Conservation (phyloP, 441 rosid species). For the Populus hybrid region DNA sequence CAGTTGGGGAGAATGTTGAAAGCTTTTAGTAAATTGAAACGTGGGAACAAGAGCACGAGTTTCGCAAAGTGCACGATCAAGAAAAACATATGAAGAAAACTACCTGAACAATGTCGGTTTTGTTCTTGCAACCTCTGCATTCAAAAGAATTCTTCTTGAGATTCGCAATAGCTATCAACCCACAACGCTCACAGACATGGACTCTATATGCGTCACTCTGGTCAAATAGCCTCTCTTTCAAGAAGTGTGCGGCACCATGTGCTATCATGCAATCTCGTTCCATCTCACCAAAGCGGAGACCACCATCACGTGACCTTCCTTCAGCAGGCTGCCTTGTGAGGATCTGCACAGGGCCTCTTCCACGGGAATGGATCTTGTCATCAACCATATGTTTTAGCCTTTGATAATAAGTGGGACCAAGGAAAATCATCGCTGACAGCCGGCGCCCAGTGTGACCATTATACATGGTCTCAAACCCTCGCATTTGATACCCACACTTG, state of each 20-base stretch:
- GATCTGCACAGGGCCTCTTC: slow-evolving; percentile 95
- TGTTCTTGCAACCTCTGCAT: slow-evolving; percentile 97
- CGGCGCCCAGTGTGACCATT: slow-evolving; percentile 98
- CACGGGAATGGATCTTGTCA: slow-evolving; percentile 98
- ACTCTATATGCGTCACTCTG: slow-evolving; percentile 98
- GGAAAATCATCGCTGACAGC: slow-evolving; percentile 89
- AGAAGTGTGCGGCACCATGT: slow-evolving; percentile 90
- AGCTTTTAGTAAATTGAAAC: not conserved
- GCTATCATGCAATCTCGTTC: slow-evolving; percentile 99
- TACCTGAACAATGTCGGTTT: slow-evolving; percentile 92
- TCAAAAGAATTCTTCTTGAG: slow-evolving; percentile 89
- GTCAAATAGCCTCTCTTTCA: slow-evolving; percentile 93
- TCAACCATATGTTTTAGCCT: slow-evolving; percentile 98
- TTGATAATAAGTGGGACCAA: slow-evolving; percentile 97
- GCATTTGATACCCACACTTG: slow-evolving; percentile 98
- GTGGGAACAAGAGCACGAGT: not conserved
- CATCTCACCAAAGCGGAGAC: slow-evolving; percentile 98
- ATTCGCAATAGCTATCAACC: slow-evolving; percentile 91
- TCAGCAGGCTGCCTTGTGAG: slow-evolving; percentile 97
- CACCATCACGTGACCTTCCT: slow-evolving; percentile 97
- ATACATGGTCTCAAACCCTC: slow-evolving; percentile 98
- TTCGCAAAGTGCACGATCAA: not conserved
- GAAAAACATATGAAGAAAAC: not conserved
- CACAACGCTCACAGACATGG: slow-evolving; percentile 89
- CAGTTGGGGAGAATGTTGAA: not conserved